Conservation (phyloP, 495 filamentous ascomycete genomes). For the Evernia prunastri region DNA sequence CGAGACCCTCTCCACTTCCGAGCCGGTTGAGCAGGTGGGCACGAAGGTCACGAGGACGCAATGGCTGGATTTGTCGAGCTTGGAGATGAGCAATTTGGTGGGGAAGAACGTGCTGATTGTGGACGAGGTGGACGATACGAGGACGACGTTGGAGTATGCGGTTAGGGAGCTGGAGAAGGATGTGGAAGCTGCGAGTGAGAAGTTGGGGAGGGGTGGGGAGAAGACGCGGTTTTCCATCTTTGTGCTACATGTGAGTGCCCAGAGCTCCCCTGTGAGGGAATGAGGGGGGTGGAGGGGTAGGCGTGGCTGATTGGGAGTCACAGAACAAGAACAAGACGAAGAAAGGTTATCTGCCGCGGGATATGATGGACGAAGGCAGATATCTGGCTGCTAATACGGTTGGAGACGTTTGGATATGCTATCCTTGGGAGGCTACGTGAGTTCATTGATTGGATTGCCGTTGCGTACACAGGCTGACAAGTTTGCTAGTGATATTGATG, state of each 20-base stretch:
- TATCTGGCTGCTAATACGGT: conserved; percentile 87
- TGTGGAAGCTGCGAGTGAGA: conserved; percentile 71
- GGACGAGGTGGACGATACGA: conserved; percentile 97
- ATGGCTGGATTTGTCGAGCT: conserved; percentile 87
- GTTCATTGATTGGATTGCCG: conserved; percentile 25
- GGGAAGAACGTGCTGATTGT: conserved; percentile 98
- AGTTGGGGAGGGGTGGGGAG: conserved; percentile 57
- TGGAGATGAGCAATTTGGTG: conserved; percentile 87
- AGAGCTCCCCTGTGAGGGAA: not conserved
- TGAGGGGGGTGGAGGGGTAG: not conserved
- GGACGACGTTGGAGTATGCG: conserved; percentile 94
- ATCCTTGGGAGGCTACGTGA: conserved; percentile 94
- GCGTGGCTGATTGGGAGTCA: conserved; percentile 9
- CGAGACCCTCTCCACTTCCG: conserved; percentile 63
- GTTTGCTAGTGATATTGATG: conserved; percentile 1
- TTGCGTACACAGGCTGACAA: not conserved
- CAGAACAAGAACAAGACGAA: conserved; percentile 96
- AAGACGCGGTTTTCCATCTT: conserved; percentile 89
- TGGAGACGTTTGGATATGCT: conserved; percentile 93
- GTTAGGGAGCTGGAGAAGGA: conserved; percentile 95
- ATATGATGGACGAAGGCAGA: conserved; percentile 65
- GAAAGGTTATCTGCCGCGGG: conserved; percentile 77
- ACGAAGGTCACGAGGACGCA: conserved; percentile 96
- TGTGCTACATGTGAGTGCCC: conserved; percentile 76
- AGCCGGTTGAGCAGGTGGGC: conserved; percentile 65